A percentile compares a stretch with the other conserved stretches of the same genome.
Conservation (phyloP, 1,284 basidiomycete species). For the Microbotryomycetes sp. region DNA sequence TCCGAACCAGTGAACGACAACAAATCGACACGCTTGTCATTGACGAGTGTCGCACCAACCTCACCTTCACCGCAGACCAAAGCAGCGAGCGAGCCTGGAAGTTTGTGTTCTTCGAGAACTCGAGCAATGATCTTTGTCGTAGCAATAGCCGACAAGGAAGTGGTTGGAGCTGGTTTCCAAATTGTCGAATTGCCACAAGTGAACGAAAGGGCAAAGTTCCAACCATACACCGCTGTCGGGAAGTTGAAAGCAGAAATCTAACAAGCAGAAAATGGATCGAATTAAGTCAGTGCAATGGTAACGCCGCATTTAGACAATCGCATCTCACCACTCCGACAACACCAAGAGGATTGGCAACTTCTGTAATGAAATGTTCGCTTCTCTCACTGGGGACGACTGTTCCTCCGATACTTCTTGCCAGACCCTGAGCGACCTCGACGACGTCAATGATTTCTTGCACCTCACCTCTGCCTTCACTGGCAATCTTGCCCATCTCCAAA, state of each 20-base stretch:
- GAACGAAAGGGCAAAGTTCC: conserved; percentile 84
- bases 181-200: conserved; percentile 87
- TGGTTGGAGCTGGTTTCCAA: conserved; percentile 90
- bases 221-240: conserved; percentile 40
- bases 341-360: conserved; percentile 82
- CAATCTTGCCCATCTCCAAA: conserved; percentile 86
- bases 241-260: conserved; percentile 26
- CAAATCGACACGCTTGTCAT: conserved; percentile 56
- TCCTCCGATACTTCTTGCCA: conserved; percentile 66
- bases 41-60: conserved; percentile 69
- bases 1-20: conserved; percentile 95
- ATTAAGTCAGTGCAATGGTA: not conserved
- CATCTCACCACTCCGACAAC: conserved; percentile 64
- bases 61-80: conserved; percentile 78
- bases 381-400: conserved; percentile 76
- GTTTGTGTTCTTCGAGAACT: conserved; percentile 71
- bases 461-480: conserved; percentile 42
- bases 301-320: too few species aligned
- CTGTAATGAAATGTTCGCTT: conserved; percentile 81
- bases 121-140: conserved; percentile 73
- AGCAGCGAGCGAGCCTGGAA: conserved; percentile 74
- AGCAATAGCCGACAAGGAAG: conserved; percentile 69
- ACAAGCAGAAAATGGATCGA: not conserved
- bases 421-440: conserved; percentile 68
- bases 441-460: conserved; percentile 77